phyloP scores from a whole-genome alignment of 768 basidiomycete genomes.

The Phylloporus sp. region DNA sequence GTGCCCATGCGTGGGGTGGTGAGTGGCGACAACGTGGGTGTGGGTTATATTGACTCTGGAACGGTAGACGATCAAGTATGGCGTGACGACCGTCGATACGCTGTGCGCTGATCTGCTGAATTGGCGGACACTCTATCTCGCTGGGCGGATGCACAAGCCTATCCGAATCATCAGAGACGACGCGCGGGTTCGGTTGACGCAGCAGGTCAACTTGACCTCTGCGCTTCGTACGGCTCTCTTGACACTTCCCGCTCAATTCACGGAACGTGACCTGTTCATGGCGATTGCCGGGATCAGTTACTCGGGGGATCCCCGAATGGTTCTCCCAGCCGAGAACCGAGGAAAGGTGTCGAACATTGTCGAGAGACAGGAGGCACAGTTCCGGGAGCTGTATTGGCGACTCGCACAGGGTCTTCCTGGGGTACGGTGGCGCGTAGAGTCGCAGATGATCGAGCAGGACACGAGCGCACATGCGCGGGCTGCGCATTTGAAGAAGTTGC shows the following conservation, averaged over 20 bases:
- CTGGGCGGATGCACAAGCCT: conserved; percentile 97
- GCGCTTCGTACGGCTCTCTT: conserved; percentile 89
- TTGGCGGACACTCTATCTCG: conserved; percentile 91
- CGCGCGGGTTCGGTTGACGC: conserved; percentile 84
- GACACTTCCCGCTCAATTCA: conserved; percentile 76
- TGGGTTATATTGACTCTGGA: neutral
- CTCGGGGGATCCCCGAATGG: conserved; percentile 88
- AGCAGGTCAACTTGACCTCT: conserved; percentile 89
- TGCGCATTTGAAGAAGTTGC: conserved; percentile 74
- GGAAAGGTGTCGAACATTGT: conserved; percentile 95
- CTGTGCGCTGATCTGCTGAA: conserved; percentile 87
- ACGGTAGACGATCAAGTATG: conserved; percentile 87
- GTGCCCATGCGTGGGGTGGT: conserved; percentile 82
- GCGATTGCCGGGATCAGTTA: conserved; percentile 86
- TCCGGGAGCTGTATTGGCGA: conserved; percentile 81
- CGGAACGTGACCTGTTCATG: conserved; percentile 77
- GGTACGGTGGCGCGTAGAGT: conserved; percentile 60
- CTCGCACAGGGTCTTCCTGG: conserved; percentile 75
- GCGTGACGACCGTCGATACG: conserved; percentile 86
- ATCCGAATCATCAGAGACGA: conserved; percentile 90
- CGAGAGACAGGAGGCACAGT: conserved; percentile 71
- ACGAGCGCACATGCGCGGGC: conserved; percentile 59
- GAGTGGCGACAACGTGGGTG: conserved; percentile 31
- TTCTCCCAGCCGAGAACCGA: conserved; percentile 91
- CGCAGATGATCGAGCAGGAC: conserved; percentile 67